A percentile compares a stretch with the other conserved stretches of the same genome.
Evolutionary conservation across 2,329 filamentous ascomycete species (phyloP).

Genomic region (Ophioceras dolichostomum): DNA sequence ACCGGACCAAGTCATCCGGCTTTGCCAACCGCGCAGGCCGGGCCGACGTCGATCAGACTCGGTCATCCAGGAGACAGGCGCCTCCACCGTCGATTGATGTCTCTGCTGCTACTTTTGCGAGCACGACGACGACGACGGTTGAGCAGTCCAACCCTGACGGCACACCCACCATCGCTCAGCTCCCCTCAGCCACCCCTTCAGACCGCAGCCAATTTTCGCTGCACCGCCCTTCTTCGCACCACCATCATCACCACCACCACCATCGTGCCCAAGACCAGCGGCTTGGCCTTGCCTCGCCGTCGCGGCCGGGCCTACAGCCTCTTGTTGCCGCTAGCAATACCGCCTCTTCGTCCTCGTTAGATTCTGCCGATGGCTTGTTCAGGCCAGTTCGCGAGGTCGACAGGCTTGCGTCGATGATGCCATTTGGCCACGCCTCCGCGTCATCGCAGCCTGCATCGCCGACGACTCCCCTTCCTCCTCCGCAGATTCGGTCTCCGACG

Average conservation of each 20-base stretch:
- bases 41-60: constrained; percentile 36
- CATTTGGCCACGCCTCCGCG: constrained; percentile 54
- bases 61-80: constrained; percentile 55
- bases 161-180: constrained; percentile 47
- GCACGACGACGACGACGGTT: constrained; percentile 25
- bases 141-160: constrained; percentile 35
- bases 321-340: constrained; percentile 49
- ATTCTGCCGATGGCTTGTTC: constrained; percentile 57
- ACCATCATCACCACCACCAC: constrained; percentile 33
- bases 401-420: constrained; percentile 70
- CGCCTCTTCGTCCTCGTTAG: constrained; percentile 25
- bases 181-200: constrained; percentile 51
- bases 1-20: constrained; percentile 36
- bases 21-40: constrained; percentile 41
- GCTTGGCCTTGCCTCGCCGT: constrained; percentile 34
- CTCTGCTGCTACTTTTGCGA: constrained; percentile 43
- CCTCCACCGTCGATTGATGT: constrained; percentile 80
- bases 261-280: constrained; percentile 36
- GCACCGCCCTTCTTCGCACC: constrained; percentile 23
- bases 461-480: constrained; percentile 66
- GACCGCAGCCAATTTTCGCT: constrained; percentile 51
- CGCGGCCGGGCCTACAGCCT: constrained; percentile 48
- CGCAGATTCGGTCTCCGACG: constrained; percentile 46
- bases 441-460: constrained; percentile 88
- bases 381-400: constrained; percentile 73